These are phyloP conservation scores for Gracilaria vermiculophylla DNA, from an alignment of 23 red algal species.

Conservation along the genomic window DNA sequence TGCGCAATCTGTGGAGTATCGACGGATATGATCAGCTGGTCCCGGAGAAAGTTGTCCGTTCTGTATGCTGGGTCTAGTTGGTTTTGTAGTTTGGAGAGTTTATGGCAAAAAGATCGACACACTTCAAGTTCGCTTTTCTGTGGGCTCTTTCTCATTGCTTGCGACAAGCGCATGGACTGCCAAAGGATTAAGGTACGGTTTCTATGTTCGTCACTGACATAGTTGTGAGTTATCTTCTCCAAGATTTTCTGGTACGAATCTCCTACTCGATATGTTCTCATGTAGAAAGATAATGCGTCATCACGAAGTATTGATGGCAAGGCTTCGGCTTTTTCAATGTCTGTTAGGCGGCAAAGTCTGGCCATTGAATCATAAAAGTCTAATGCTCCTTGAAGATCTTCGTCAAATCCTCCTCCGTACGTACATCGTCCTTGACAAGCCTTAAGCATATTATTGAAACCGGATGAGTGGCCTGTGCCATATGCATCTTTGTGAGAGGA, in stretches of 20 bases:
- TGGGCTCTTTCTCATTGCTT: neutral
- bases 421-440: too few relatives aligned
- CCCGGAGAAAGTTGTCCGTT: neutral
- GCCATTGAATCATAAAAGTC: conserved; percentile 5
- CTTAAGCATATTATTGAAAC: too few relatives aligned
- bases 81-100: neutral
- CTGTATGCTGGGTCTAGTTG: conserved; percentile 32
- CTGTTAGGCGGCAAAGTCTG: neutral
- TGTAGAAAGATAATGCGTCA: conserved; percentile 3
- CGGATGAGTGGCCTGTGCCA: too few relatives aligned
- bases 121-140: conserved; percentile 21
- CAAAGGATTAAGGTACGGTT: conserved; percentile 1
- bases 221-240: neutral
- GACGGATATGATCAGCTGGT: neutral
- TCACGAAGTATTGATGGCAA: conserved; percentile 11
- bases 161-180: neutral
- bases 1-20: neutral
- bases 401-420: neutral
- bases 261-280: neutral
- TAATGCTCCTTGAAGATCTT: neutral
- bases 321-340: neutral
- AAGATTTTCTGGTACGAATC: neutral
- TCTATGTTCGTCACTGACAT: conserved; percentile 25
- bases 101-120: neutral
- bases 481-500: too few relatives aligned